These are phyloP conservation scores for Cutaneotrichosporon cavernicola DNA, from an alignment of 1,284 basidiomycete genomes.

Conservation along the genomic window DNA sequence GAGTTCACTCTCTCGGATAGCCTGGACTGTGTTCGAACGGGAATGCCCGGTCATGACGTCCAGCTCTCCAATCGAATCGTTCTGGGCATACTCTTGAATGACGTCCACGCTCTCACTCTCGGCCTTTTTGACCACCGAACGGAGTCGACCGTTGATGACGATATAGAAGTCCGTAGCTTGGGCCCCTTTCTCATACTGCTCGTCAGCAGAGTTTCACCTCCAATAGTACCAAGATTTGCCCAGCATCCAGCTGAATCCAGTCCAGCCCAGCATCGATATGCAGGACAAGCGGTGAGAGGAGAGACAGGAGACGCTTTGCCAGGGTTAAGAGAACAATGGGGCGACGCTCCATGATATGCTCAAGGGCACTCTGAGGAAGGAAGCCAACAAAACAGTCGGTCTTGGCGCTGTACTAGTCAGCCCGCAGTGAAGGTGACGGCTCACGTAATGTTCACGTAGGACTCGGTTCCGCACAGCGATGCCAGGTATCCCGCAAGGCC, in stretches of 20 bases:
- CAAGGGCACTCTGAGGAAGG: slow-evolving; percentile 81
- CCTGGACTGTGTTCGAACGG: slow-evolving; percentile 87
- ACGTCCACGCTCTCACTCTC: slow-evolving; percentile 69
- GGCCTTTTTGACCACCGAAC: slow-evolving; percentile 66
- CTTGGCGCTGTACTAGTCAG: slow-evolving; percentile 66
- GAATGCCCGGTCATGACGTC: slow-evolving; percentile 94
- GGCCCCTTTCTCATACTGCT: slow-evolving; percentile 89
- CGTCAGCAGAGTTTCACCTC: slow-evolving; percentile 50
- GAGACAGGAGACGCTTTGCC: slow-evolving; percentile 90
- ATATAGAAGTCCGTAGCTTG: slow-evolving; percentile 93
- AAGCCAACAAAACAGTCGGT: slow-evolving; percentile 97
- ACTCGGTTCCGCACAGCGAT: slow-evolving; percentile 84
- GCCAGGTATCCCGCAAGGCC: slow-evolving; percentile 98
- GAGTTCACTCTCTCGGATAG: slow-evolving; percentile 97
- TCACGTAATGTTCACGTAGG: slow-evolving; percentile 82
- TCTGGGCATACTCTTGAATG: slow-evolving; percentile 91
- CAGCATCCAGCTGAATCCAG: slow-evolving; percentile 95
- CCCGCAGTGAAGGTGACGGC: background rate
- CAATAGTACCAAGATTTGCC: slow-evolving; percentile 56
- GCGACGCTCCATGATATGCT: slow-evolving; percentile 83
- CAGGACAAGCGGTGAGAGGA: slow-evolving; percentile 92
- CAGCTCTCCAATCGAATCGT: slow-evolving; percentile 69
- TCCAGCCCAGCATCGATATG: slow-evolving; percentile 97
- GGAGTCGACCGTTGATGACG: slow-evolving; percentile 93
- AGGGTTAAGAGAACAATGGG: slow-evolving; percentile 94